Conservation (phyloP, 495 filamentous ascomycete genomes). For the Penicillium maclennaniae region DNA sequence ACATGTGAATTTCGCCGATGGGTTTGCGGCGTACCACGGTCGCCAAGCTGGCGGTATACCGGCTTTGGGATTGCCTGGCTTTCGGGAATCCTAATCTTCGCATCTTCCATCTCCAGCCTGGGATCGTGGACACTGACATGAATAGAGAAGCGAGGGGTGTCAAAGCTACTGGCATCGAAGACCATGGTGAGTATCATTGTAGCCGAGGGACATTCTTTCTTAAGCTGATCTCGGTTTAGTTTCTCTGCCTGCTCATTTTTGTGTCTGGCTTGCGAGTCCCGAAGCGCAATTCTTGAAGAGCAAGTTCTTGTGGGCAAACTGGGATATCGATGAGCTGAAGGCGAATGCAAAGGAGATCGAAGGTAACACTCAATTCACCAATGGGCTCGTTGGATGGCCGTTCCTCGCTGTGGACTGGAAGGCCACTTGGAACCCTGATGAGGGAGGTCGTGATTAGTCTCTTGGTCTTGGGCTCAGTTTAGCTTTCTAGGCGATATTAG, state of each 20-base stretch:
- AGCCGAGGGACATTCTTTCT: background rate
- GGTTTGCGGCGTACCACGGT: slow-evolving; percentile 32
- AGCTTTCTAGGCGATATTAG: no score
- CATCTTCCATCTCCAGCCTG: slow-evolving; percentile 47
- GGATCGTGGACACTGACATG: slow-evolving; percentile 41
- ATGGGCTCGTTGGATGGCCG: slow-evolving; percentile 10
- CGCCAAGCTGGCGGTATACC: slow-evolving; percentile 39
- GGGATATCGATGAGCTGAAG: slow-evolving; percentile 52
- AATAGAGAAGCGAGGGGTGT: slow-evolving; percentile 33
- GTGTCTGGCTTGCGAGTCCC: slow-evolving; percentile 38
- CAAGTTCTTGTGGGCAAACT: slow-evolving; percentile 41
- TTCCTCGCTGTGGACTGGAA: background rate
- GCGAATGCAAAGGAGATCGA: slow-evolving; percentile 50
- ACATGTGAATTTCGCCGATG: slow-evolving; percentile 32
- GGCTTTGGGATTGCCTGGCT: slow-evolving; percentile 38
- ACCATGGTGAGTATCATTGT: slow-evolving; percentile 34
- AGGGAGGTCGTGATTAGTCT: background rate
- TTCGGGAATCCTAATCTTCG: slow-evolving; percentile 33
- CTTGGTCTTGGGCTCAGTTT: no score
- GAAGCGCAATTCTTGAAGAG: slow-evolving; percentile 46
- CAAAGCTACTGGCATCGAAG: slow-evolving; percentile 27
- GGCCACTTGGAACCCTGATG: no score
- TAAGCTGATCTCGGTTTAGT: slow-evolving; percentile 9
- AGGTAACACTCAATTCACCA: background rate
- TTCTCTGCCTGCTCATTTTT: slow-evolving; percentile 22